These are phyloP conservation scores for Cryptococcus sp. DNA, from an alignment of 1,284 basidiomycete species.

Conservation along the genomic window DNA sequence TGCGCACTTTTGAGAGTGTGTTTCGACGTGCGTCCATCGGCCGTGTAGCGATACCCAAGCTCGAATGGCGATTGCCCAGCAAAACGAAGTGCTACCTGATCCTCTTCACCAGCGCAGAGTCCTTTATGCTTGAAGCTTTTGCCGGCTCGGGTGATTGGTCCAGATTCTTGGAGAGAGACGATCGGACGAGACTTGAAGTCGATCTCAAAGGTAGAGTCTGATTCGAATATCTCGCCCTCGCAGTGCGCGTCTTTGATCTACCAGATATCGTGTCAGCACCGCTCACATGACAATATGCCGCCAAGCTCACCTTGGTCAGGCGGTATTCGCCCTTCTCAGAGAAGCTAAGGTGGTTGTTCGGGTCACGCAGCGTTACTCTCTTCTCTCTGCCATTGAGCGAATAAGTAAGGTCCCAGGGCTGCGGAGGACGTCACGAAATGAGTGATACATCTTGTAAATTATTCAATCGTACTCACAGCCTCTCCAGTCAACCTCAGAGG, in stretches of 20 bases:
- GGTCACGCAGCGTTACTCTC: constrained; percentile 60
- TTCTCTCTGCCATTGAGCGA: constrained; percentile 59
- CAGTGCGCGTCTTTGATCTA: constrained; percentile 82
- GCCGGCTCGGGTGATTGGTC: constrained; percentile 62
- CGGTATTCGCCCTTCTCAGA: constrained; percentile 73
- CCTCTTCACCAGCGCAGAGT: constrained; percentile 77
- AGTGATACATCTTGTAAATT: too few species aligned
- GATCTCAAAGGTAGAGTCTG: constrained; percentile 68
- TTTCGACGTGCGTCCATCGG: constrained; percentile 59
- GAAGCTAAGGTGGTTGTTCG: constrained; percentile 73
- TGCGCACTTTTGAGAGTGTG: constrained; percentile 85
- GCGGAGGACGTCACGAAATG: neutral
- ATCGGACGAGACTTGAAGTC: constrained; percentile 61
- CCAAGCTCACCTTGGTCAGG: constrained; percentile 63
- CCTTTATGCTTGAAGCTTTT: constrained; percentile 66
- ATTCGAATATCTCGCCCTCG: constrained; percentile 67
- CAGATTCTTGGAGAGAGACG: constrained; percentile 52
- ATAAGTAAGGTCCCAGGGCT: constrained; percentile 87
- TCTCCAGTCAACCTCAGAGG: constrained; percentile 84
- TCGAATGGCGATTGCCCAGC: constrained; percentile 83
- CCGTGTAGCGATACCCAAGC: constrained; percentile 58
- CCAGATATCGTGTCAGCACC: neutral
- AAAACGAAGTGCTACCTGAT: constrained; percentile 77
- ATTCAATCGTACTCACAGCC: constrained; percentile 60
- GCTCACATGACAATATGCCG: neutral